phyloP scores from a whole-genome alignment of 352 stramenopile genomes.

The Bremia lactucae region DNA sequence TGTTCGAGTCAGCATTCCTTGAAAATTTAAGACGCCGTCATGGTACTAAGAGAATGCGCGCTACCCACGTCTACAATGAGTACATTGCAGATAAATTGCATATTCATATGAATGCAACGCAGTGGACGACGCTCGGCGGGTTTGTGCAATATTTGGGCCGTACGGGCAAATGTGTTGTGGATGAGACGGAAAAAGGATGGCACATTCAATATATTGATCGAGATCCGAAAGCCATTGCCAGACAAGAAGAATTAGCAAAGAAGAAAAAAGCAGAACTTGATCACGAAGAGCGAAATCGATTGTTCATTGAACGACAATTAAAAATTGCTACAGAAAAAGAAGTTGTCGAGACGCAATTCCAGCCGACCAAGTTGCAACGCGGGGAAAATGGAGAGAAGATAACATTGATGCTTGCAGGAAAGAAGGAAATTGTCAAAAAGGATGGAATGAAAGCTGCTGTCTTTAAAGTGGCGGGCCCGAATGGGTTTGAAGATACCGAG shows the following conservation, averaged over 20 bases:
- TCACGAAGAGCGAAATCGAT: conserved; percentile 75
- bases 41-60: conserved; percentile 93
- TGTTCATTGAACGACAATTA: conserved; percentile 70
- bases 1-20: conserved; percentile 94
- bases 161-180: conserved; percentile 92
- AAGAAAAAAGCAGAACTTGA: conserved; percentile 86
- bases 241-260: conserved; percentile 79
- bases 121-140: conserved; percentile 92
- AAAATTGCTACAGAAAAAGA: conserved; percentile 40
- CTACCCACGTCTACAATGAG: conserved; percentile 98
- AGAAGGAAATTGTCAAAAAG: conserved; percentile 16
- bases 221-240: conserved; percentile 85
- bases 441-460: conserved; percentile 5
- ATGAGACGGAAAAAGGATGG: conserved; percentile 98
- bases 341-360: conserved; percentile 17
- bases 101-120: conserved; percentile 99
- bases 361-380: conserved; percentile 53
- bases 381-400: conserved; percentile 38
- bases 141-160: conserved; percentile 99
- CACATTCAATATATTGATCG: conserved; percentile 94
- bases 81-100: conserved; percentile 99
- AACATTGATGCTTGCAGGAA: conserved; percentile 21
- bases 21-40: conserved; percentile 91
- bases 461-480: conserved; percentile 1
- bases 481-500: conserved; percentile 6